phyloP scores from a whole-genome alignment of 2,329 filamentous ascomycete genomes.

The Ophiostoma perfectum region DNA sequence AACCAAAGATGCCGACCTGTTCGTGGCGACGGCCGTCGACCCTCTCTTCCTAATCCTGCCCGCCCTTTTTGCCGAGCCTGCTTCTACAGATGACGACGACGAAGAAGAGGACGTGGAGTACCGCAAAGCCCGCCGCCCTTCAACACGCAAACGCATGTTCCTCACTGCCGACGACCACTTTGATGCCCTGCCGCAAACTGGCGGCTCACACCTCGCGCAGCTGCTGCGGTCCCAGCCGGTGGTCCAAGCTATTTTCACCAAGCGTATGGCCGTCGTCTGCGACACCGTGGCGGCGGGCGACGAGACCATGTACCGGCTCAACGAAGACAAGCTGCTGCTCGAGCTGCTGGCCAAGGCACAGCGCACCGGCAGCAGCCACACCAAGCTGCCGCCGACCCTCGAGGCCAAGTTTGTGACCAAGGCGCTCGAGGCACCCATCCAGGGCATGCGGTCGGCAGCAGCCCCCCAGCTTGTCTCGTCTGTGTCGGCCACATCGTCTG shows the following conservation, averaged over 20 bases:
- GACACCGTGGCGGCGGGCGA: conserved; percentile 78
- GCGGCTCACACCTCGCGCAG: conserved; percentile 53
- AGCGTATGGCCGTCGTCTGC: conserved; percentile 65
- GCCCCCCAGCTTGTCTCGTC: not conserved
- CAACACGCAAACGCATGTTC: conserved; percentile 54
- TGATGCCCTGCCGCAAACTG: conserved; percentile 50
- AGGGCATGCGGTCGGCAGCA: conserved; percentile 52
- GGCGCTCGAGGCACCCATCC: conserved; percentile 68
- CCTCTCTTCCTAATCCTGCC: conserved; percentile 78
- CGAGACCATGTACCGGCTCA: conserved; percentile 80
- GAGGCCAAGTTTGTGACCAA: conserved; percentile 79
- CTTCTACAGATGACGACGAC: conserved; percentile 29
- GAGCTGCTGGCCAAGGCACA: conserved; percentile 67
- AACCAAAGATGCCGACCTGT: conserved; percentile 65
- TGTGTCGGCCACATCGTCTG: not conserved
- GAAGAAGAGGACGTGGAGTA: conserved; percentile 7
- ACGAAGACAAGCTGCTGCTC: conserved; percentile 60
- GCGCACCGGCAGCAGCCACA: conserved; percentile 48
- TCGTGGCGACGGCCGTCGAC: conserved; percentile 78
- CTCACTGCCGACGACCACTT: conserved; percentile 67
- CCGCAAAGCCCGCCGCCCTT: not conserved
- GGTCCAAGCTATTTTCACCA: conserved; percentile 51
- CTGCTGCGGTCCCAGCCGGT: conserved; percentile 46
- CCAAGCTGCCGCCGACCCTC: conserved; percentile 68
- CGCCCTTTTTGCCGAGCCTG: conserved; percentile 48